Evolutionary conservation across 108 stramenopile species (phyloP).

Genomic region (Cyclostephanos invisitatus): DNA sequence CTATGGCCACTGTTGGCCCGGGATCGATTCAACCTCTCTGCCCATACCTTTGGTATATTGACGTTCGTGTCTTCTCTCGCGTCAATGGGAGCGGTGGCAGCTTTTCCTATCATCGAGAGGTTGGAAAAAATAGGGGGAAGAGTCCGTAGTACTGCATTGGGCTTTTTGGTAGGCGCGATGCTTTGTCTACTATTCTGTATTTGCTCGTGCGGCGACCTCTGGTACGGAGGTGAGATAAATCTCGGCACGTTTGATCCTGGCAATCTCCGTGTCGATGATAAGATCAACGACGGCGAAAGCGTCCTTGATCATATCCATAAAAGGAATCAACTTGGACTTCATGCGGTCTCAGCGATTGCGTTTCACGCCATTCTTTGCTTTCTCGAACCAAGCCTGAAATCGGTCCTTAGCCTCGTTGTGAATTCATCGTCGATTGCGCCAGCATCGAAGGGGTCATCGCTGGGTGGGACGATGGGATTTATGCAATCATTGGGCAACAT

Average conservation of each 20-base stretch:
- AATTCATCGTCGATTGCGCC: constrained; percentile 5
- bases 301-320: constrained; percentile 8
- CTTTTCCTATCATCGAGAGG: constrained; percentile 31
- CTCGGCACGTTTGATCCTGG: neutral
- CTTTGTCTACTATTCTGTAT: constrained; percentile 19
- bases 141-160: constrained; percentile 31
- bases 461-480: constrained; percentile 23
- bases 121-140: constrained; percentile 23
- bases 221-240: constrained; percentile 5
- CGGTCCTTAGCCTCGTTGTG: constrained; percentile 19
- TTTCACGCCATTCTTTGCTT: constrained; percentile 27
- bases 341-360: constrained; percentile 22
- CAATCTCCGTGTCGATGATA: neutral
- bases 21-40: constrained; percentile 32
- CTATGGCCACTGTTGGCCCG: constrained; percentile 33
- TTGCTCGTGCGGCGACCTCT: constrained; percentile 17
- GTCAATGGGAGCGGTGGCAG: constrained; percentile 31
- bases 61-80: constrained; percentile 31
- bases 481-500: constrained; percentile 24
- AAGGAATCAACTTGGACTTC: constrained; percentile 19
- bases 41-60: constrained; percentile 34
- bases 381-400: constrained; percentile 36
- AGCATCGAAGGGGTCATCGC: constrained; percentile 12
- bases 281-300: neutral
- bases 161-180: constrained; percentile 13